Percentiles rank a stretch among this genome's conserved stretches.
phyloP scores from a whole-genome alignment of 1,284 basidiomycete species.

The Cutaneotrichosporon sp. region DNA sequence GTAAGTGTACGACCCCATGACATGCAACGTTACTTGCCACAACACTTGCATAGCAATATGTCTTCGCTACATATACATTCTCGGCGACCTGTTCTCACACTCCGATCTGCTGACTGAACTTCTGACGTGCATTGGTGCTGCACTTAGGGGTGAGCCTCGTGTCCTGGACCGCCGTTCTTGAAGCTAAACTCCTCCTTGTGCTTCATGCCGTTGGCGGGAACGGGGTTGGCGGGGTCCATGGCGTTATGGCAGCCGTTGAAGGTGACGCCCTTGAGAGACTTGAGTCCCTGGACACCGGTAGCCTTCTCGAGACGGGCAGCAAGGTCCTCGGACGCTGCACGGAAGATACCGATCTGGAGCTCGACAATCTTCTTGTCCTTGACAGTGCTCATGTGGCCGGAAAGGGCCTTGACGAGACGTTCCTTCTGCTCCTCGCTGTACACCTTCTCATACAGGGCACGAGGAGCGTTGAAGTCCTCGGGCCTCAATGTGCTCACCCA shows the following conservation, averaged over 20 bases:
- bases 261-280: slow-evolving; percentile 56
- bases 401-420: slow-evolving; percentile 69
- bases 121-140: not conserved
- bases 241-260: slow-evolving; percentile 52
- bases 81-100: too few species aligned
- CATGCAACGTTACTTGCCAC: too few species aligned
- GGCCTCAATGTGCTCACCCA: slow-evolving; percentile 74
- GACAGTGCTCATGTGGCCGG: slow-evolving; percentile 63
- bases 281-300: slow-evolving; percentile 53
- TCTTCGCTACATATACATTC: too few species aligned
- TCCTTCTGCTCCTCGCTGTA: slow-evolving; percentile 63
- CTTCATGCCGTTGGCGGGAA: slow-evolving; percentile 5
- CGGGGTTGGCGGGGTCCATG: slow-evolving; percentile 2
- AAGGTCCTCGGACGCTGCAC: slow-evolving; percentile 65
- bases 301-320: slow-evolving; percentile 68
- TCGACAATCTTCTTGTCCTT: slow-evolving; percentile 62
- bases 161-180: not conserved
- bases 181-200: not conserved
- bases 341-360: slow-evolving; percentile 72
- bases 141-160: not conserved
- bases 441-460: slow-evolving; percentile 70
- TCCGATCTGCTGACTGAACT: not conserved
- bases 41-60: too few species aligned
- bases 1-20: too few species aligned
- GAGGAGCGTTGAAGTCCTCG: slow-evolving; percentile 84